Evolutionary conservation across 768 basidiomycete genomes (phyloP), one percentile per base, ranked within the genome.

Genomic region (Leccinum variicolor): DNA sequence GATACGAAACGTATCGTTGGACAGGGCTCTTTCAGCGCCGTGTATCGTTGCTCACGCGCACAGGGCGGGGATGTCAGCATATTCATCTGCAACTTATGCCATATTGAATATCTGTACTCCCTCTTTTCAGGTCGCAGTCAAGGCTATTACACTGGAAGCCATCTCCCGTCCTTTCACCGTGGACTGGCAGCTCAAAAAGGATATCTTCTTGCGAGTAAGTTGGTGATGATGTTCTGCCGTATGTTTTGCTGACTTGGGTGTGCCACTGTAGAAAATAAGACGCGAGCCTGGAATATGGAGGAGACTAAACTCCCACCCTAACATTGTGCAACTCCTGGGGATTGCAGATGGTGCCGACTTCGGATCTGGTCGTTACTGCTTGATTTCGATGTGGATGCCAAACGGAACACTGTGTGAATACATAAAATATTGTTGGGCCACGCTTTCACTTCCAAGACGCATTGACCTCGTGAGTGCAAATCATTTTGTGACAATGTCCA

Each of bases 371-470:
- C 1, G 59, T 51, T n/a, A 7, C 1, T 60, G 52, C 52, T 45
- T 60, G 47, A 57, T 60, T 50, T 34, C 58, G 6, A 25, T 8
- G 52, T 60, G 47, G 57, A 60, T 60, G 59, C 39, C 58, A 13
- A 8, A 25, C 11, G 59, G 59, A 25, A 43, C 57, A 0, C 57
- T 60, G 4, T 1, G 0, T 10, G 41, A 53, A 0, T 59, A 59
- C 31, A 6, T 60, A 14, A 23, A 17, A 9, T 6, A 9, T 6
- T 0, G 33, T 36, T 14, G 3, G 13, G 4, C 25, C 1, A 13
- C 1, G 26, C 49, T 49, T 25, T 7, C 55, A 3, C 19, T 39
- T 5, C 15, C 13, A 21, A 6, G 6, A 14, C 55, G 54, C 11
- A 39, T 46, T 29, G 9, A 6, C 19, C 58, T 58, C 0, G 57